These are phyloP conservation scores for Parastagonospora avenae DNA, from an alignment of 2,329 filamentous ascomycete genomes.

Conservation along the genomic window DNA sequence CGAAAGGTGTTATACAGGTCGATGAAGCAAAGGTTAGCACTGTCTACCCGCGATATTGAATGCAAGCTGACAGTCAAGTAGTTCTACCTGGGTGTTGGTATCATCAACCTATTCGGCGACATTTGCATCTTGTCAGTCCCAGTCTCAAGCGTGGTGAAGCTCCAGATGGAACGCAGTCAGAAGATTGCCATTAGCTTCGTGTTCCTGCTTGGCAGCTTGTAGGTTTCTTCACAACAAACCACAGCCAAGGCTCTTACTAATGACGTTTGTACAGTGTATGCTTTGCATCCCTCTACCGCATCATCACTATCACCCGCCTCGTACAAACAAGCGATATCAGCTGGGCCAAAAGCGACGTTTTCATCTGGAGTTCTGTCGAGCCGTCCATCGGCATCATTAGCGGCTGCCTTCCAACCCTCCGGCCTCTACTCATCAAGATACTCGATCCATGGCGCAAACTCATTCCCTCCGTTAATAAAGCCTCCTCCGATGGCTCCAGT, in stretches of 20 bases:
- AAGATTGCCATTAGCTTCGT: slow-evolving; percentile 30
- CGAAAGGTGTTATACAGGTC: slow-evolving; percentile 17
- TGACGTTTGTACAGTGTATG: slow-evolving; percentile 15
- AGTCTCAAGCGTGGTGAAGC: slow-evolving; percentile 12
- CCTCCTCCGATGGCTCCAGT: slow-evolving; percentile 1
- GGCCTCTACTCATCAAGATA: slow-evolving; percentile 22
- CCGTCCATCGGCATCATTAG: slow-evolving; percentile 34
- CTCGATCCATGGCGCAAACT: slow-evolving; percentile 13
- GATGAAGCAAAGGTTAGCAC: slow-evolving; percentile 24
- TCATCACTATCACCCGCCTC: slow-evolving; percentile 28
- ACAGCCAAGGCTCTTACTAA: not conserved
- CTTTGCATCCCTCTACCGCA: slow-evolving; percentile 33
- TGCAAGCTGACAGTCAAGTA: slow-evolving; percentile 5
- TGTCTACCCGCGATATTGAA: not conserved
- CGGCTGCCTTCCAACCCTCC: slow-evolving; percentile 29
- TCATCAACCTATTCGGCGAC: slow-evolving; percentile 32
- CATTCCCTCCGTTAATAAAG: slow-evolving; percentile 15
- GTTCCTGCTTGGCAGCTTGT: slow-evolving; percentile 34
- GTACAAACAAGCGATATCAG: slow-evolving; percentile 25
- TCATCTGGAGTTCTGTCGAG: slow-evolving; percentile 34
- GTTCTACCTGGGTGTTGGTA: slow-evolving; percentile 31
- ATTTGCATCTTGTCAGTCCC: slow-evolving; percentile 20
- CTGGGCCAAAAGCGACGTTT: slow-evolving; percentile 36
- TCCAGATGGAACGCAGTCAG: slow-evolving; percentile 23
- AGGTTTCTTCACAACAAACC: slow-evolving; percentile 4